Evolutionary conservation across 371 early-diverging fungal species (phyloP), one percentile per base, ranked within the genome.

Genomic region (Synchytrium microbalum): DNA sequence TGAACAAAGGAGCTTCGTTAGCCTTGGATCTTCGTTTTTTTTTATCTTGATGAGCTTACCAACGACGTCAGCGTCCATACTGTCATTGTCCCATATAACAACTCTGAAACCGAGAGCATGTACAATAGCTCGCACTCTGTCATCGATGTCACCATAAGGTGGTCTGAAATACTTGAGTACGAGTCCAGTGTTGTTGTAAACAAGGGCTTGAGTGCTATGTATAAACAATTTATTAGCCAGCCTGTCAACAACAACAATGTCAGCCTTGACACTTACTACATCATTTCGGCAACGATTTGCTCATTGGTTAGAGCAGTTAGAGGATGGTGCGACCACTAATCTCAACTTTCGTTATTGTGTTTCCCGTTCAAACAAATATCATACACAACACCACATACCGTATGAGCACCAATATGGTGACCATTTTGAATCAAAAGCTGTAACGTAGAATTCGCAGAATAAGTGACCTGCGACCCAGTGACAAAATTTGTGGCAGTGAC

Each of bases 221-320:
- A n/a, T n/a, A n/a, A n/a, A n/a, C n/a, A n/a, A n/a, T n/a, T n/a
- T n/a, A n/a, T n/a, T n/a, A n/a, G n/a, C n/a, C n/a, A n/a, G n/a
- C n/a, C n/a, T n/a, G n/a, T n/a, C n/a, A n/a, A n/a, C n/a, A n/a
- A n/a, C n/a, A n/a, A n/a, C n/a, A n/a, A n/a, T n/a, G n/a, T n/a
- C n/a, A n/a, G n/a, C 83, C 60, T 79, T 80, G 26, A 81, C 70
- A 10, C 81, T 72, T 64, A 80, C 72, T 83, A 88, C 67, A 82
- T 79, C 61, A 87, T 67, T 67, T 88, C 88, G 61, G 87, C 84
- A 58, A 88, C 75, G 56, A 88, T 79, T 67, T 85, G 80, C 26
- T 70, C 74, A 53, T 73, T 70, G 2, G 73, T 73, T 19, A 83
- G 65, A 10, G 75, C 68, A 3, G 80, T 73, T 76, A 83, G 75